phyloP scores from a whole-genome alignment of 176 grass and related monocot species.

The Oryza nivara region DNA sequence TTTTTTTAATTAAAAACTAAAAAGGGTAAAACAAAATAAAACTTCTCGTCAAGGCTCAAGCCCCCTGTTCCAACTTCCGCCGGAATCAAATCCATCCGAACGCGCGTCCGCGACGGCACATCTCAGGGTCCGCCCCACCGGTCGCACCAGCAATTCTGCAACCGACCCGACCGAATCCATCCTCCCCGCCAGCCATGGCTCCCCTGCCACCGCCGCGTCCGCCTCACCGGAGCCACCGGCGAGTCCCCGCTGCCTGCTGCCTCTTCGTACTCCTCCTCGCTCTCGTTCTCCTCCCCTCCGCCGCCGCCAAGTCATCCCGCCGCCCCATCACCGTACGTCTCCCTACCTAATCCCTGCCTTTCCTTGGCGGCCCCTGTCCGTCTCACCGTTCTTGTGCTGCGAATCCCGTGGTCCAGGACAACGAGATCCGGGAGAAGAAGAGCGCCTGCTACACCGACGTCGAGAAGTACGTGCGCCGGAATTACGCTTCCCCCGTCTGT shows the following conservation, averaged over 20 bases:
- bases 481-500: not conserved
- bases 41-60: no score
- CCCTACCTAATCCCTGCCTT: not conserved
- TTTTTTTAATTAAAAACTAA: no score
- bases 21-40: no score
- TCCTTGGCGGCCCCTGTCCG: not conserved
- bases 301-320: constrained; percentile 64
- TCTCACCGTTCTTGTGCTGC: not conserved
- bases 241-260: constrained; percentile 11
- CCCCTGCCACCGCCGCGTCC: constrained; percentile 11
- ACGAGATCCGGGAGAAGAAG: constrained; percentile 86
- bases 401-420: constrained; percentile 49
- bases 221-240: constrained; percentile 22
- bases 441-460: constrained; percentile 83
- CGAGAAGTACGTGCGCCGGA: constrained; percentile 63
- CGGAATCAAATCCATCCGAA: not conserved
- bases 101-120: no score
- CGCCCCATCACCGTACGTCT: constrained; percentile 70
- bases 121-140: not conserved
- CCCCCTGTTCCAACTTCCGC: no score
- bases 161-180: constrained; percentile 17
- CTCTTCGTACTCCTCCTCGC: constrained; percentile 49
- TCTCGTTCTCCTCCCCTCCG: constrained; percentile 27
- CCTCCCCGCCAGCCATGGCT: constrained; percentile 52
- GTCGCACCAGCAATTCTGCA: not conserved